A percentile compares a stretch with the other conserved stretches of the same genome.
Evolutionary conservation across 805 yeast species (phyloP).

Genomic region (Sugiyamaella chiloensis): DNA sequence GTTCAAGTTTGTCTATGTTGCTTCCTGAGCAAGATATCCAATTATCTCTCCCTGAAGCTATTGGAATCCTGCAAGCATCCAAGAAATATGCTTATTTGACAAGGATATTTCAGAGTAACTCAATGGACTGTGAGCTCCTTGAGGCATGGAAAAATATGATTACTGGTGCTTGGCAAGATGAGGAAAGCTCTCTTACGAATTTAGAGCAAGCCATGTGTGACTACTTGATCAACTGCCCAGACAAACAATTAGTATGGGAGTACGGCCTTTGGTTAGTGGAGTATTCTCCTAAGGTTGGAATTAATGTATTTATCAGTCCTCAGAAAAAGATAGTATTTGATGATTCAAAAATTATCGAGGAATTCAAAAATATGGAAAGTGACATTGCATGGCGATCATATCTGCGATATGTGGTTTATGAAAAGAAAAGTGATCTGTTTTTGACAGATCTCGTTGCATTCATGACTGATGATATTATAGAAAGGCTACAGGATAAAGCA

Average conservation of each 20-base stretch:
- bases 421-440: slow-evolving; percentile 25
- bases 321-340: slow-evolving; percentile 26
- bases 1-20: not conserved
- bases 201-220: slow-evolving; percentile 30
- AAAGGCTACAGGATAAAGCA: slow-evolving; percentile 20
- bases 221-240: slow-evolving; percentile 19
- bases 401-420: slow-evolving; percentile 34
- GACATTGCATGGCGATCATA: slow-evolving; percentile 37
- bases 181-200: slow-evolving; percentile 19
- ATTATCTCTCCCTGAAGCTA: slow-evolving; percentile 25
- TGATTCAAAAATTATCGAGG: slow-evolving; percentile 32
- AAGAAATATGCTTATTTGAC: slow-evolving; percentile 29
- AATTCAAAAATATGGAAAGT: slow-evolving; percentile 31
- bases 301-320: slow-evolving; percentile 32
- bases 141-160: slow-evolving; percentile 27
- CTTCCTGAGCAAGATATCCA: slow-evolving; percentile 28
- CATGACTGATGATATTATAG: slow-evolving; percentile 34
- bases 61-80: slow-evolving; percentile 22
- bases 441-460: slow-evolving; percentile 34
- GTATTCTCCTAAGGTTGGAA: slow-evolving; percentile 31
- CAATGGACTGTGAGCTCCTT: slow-evolving; percentile 26
- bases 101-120: slow-evolving; percentile 27
- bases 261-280: slow-evolving; percentile 35
- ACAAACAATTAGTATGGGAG: slow-evolving; percentile 36
- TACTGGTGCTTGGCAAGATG: slow-evolving; percentile 28